Evolutionary conservation across 805 yeast species (phyloP), one percentile per base, ranked within the genome.

Genomic region (Isabelozyma pseudorhagii): DNA sequence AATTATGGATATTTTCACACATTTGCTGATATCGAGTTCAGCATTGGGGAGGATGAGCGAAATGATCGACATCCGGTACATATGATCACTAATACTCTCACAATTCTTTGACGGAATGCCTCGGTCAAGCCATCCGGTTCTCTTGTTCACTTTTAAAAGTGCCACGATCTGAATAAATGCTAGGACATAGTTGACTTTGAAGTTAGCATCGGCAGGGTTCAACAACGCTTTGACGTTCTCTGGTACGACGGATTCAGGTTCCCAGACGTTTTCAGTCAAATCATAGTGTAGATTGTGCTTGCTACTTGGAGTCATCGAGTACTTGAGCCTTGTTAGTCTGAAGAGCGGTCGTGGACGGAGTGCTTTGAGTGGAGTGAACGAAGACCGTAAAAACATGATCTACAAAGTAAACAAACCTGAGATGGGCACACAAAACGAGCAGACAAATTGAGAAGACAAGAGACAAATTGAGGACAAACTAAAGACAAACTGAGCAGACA

Each of bases 61-160:
- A 41, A 90, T 82, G 17, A 92, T 73, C 5, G 90, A 83, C 97
- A 93, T 92, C 50, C 99, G 77, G 64, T 93, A 92, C 97, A 92
- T 92, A 67, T 93, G 97, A 68, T 92, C 97, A n/a, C 89, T 80
- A 46, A 91, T 90, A 46, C 87, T 81, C 67, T 90, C 89, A 3
- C 85, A 83, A 25, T 73, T 59, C 1, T 74, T 74, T 14, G 74
- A 63, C 9, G 81, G 78, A 14, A 74, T 57, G 3, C 71, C 71
- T 60, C 81, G 82, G 62, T 90, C 93, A 17, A 93, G 68, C 98
- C 98, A 93, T 2, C 99, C 99, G 0, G 99, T 93, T 64, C 99
- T 79, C 57, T 79, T 83, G 61, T 89, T 93, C 4, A 82, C 74
- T 67, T 93, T 93, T 58, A 93, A 74, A 34, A 83, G 75, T 46